Base-by-base conservation (phyloP, 2,329 filamentous ascomycete genomes). In the Paecilomyces dactylethromorphus region DNA sequence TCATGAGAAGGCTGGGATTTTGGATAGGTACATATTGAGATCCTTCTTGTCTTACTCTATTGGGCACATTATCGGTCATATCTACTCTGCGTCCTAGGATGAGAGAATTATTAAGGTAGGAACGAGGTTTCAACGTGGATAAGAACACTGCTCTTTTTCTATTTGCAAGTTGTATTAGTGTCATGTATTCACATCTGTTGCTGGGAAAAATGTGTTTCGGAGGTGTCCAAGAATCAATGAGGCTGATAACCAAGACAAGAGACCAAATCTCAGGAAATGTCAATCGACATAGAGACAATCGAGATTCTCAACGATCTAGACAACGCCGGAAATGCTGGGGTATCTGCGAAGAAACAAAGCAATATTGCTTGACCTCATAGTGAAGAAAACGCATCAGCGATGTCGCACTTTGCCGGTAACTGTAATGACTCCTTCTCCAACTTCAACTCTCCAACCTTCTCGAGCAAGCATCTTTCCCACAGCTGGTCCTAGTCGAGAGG, bases 391-490 rank as follows among this genome's bases (percentile, higher is more conserved):
- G 6, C 13, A 29, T 67, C 60, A 74, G 55, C 62, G 62, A 33
- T 62, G 68, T 51, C 68, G 68, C 55, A 69, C 74, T 56, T 76
- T 70, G 0, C 92, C 92, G 11, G 78, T 85, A 15, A 97, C 84
- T 55, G 87, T 76, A 67, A 93, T 82, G 39, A 84, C 82, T 0
- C 92, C 92, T 29, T 84, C 86, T 51, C 86, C 82, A 52, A 89
- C 81, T 70, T 91, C 84, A 33, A 94, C 79, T 69, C 84, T 91
- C 93, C 93, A 97, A 0, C 92, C 92, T 60, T 93, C 90, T 52
- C 84, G 82, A 45, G 87, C 81, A 50, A 97, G 78, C 69, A 87
- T 87, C 68, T 85, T 87, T 53, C 83, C 87, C n/a, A 97, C 92
- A 15, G 89, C 89, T 58, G 88, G 88, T 4, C 92, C 88, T 60